phyloP scores from a whole-genome alignment of 2,329 filamentous ascomycete species.

The Aphanocladium album region DNA sequence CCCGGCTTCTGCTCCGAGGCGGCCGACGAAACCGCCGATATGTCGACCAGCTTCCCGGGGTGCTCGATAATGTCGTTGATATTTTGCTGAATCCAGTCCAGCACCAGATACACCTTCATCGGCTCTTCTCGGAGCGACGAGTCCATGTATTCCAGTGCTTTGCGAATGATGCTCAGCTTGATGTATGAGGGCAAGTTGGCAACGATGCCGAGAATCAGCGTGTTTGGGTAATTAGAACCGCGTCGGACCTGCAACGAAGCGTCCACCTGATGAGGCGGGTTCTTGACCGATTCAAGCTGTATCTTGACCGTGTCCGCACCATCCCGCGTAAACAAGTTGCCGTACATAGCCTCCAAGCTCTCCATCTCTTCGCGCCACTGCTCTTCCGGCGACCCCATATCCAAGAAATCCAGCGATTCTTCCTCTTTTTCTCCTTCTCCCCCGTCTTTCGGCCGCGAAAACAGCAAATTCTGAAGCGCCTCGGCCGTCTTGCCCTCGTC shows the following conservation, averaged over 20 bases:
- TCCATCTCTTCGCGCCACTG: constrained; percentile 82
- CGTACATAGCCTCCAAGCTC: constrained; percentile 81
- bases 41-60: constrained; percentile 78
- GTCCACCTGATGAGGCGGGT: constrained; percentile 47
- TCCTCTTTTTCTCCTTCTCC: constrained; percentile 28
- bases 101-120: constrained; percentile 81
- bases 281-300: constrained; percentile 52
- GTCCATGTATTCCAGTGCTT: constrained; percentile 66
- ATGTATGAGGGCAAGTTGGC: constrained; percentile 83
- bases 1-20: no score
- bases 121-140: constrained; percentile 73
- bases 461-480: constrained; percentile 59
- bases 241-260: constrained; percentile 62
- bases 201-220: constrained; percentile 63
- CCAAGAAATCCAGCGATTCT: constrained; percentile 39
- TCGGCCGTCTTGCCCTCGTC: constrained; percentile 77
- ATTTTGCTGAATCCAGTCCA: constrained; percentile 87
- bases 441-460: constrained; percentile 19
- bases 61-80: constrained; percentile 77
- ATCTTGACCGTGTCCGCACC: constrained; percentile 66
- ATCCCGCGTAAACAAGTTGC: constrained; percentile 60
- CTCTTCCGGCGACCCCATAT: constrained; percentile 50
- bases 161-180: constrained; percentile 78
- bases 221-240: constrained; percentile 68
- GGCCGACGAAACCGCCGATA: constrained; percentile 71